These are phyloP conservation scores for Pezicula radicicola DNA, from an alignment of 2,329 filamentous ascomycete species.

Conservation along the genomic window DNA sequence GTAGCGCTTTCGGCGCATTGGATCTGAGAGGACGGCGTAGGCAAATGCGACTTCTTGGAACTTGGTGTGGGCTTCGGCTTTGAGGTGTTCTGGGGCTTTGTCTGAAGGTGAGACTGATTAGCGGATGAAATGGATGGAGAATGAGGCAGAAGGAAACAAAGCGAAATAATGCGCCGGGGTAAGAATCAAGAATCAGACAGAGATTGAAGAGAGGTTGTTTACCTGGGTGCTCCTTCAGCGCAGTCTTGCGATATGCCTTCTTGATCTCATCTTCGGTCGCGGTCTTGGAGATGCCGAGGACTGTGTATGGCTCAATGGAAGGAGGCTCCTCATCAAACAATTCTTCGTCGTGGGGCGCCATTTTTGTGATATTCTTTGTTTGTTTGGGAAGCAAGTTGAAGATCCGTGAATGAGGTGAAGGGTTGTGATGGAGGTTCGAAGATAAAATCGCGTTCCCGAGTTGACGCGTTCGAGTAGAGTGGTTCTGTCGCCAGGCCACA, in stretches of 20 bases:
- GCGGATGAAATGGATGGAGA: not conserved
- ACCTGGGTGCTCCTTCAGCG: conserved; percentile 85
- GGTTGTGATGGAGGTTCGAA: too few species aligned
- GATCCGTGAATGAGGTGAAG: too few species aligned
- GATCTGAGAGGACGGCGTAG: conserved; percentile 87
- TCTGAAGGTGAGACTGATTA: conserved; percentile 45
- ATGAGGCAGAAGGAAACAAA: not conserved
- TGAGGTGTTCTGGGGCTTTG: conserved; percentile 68
- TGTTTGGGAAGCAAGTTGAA: too few species aligned
- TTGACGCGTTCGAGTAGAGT: too few species aligned
- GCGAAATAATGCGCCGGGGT: too few species aligned
- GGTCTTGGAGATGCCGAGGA: conserved; percentile 67
- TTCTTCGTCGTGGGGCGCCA: conserved; percentile 14
- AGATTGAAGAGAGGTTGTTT: conserved; percentile 20
- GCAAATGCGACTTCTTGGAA: conserved; percentile 94
- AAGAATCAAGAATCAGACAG: not conserved
- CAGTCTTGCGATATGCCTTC: conserved; percentile 85
- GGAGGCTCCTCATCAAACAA: conserved; percentile 23
- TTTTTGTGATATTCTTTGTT: not conserved
- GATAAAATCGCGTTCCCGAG: too few species aligned
- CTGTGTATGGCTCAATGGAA: conserved; percentile 71
- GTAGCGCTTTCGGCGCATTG: conserved; percentile 77
- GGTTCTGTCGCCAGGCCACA: too few species aligned
- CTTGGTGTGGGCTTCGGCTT: conserved; percentile 69
- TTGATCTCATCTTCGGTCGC: conserved; percentile 82